Base-by-base conservation (phyloP, 192 early-diverging fungal species). In the Umbelopsis sp. region DNA sequence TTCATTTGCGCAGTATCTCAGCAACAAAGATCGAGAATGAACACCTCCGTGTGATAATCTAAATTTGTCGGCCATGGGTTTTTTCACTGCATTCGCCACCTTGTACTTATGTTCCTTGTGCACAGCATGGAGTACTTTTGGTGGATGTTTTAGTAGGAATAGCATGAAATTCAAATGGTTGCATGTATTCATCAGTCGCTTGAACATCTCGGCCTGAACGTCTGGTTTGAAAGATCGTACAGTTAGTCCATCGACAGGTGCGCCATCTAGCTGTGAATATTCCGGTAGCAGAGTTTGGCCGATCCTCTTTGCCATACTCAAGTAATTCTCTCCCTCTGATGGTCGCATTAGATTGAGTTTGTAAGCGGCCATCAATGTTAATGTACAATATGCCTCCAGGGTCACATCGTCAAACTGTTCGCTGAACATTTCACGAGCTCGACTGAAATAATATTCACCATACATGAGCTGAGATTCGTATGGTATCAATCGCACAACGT, bases 341-440 rank as follows among this genome's bases (percentile, higher is more conserved):
- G 55, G 55, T 16, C 55, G 55, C 15, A 61, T 15, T 35, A 61
- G 13, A 8, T 22, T 61, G 11, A 18, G 25, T 21, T 71, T 45
- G 55, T 71, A 71, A 2, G 48, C 15, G 15, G 70, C 27, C 55
- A 71, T 64, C 1, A 71, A 55, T 16, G 48, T 46, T 22, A 64
- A 61, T 25, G 70, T 64, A n/a, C 53, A 30, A 5, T 64, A 49
- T 33, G 46, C 18, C 9, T 61, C 53, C 23, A 71, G 12, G 58
- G 44, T 30, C 9, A 64, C 13, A 13, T 71, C 55, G 46, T 71
- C 70, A 33, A 71, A 71, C 23, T 47, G 53, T 4, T 71, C 70
- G 37, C 30, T 45, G 3, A 48, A 55, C 45, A 61, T 21, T 4
- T 71, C 55, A 5, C 44, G 44, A 0, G 70, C 70, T n/a, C 13